Base-by-base conservation (phyloP, 768 basidiomycete genomes). In the Pleurotus giganteus region DNA sequence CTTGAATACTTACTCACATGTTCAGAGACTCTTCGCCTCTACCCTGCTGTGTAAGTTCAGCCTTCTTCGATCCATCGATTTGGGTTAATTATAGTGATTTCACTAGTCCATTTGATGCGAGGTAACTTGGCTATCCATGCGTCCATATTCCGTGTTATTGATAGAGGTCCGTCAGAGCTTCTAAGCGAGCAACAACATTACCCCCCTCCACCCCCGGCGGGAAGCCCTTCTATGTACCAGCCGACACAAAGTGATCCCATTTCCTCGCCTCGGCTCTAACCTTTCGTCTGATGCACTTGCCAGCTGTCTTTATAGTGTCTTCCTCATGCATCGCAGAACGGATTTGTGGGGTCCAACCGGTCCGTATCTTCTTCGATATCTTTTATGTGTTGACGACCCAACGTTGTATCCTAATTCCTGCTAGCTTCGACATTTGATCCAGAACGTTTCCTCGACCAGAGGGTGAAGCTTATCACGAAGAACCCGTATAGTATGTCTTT, bases 301-400 rank as follows among this genome's bases (percentile, higher is more conserved):
- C n/a, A n/a, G n/a, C n/a, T n/a, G n/a, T 26, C 54, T 65, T 0
- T 86, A 83, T 60, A 75, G 78, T 4, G 74, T 83, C 3, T 71
- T 76, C 55, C 66, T 80, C 28, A 84, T 86, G 83, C 86, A 88
- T 36, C 74, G 85, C 4, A 72, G 84, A 28, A 74, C 66, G 45
- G 82, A 85, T 57, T 73, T 84, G 1, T 88, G 86, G 86, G 86
- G 86, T 0, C 83, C 84, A 1, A 84, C 86, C 62, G 85, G 84
- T 84, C 57, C 4, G 70, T n/a, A n/a, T 42, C 7, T 17, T 17
- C 7, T 41, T 41, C 34, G 2, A 44, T 34, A 11, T n/a, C 27
- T 53, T n/a, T 44, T 27, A 28, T 29, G 4, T 7, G n/a, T n/a
- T 0, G 6, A 15, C 24, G 2, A 45, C 23, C 19, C 34, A 9